These are phyloP conservation scores for Globisporangium yorkense DNA, from an alignment of 352 stramenopile genomes.

Conservation along the genomic window DNA sequence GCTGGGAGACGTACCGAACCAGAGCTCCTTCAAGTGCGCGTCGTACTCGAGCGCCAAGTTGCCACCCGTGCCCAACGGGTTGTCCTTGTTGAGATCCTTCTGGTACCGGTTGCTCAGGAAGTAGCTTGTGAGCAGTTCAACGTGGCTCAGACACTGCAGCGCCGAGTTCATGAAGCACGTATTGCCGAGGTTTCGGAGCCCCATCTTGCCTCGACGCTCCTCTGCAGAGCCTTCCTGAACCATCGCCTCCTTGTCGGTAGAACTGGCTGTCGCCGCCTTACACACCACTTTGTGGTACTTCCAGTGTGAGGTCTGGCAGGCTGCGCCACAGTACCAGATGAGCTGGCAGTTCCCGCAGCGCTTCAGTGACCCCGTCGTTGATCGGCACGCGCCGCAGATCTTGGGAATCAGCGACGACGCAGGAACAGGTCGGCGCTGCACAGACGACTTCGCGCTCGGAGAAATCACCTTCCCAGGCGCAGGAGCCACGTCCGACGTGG, in stretches of 20 bases:
- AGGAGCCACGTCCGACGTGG: background rate
- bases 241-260: conserved; percentile 36
- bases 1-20: conserved; percentile 83
- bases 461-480: background rate
- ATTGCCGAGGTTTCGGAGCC: conserved; percentile 72
- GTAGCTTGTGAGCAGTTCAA: conserved; percentile 89
- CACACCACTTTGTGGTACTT: conserved; percentile 74
- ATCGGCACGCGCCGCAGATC: conserved; percentile 59
- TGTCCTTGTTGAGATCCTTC: conserved; percentile 94
- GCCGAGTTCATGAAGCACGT: conserved; percentile 84
- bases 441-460: conserved; percentile 22
- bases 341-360: conserved; percentile 71
- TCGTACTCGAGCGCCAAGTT: conserved; percentile 94
- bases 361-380: conserved; percentile 39
- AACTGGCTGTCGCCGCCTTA: conserved; percentile 21
- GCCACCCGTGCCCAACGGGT: conserved; percentile 93
- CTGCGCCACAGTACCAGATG: conserved; percentile 70
- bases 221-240: conserved; percentile 31
- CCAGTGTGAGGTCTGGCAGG: conserved; percentile 77
- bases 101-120: conserved; percentile 93
- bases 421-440: conserved; percentile 5
- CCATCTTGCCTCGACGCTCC: conserved; percentile 71
- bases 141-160: conserved; percentile 91
- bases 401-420: conserved; percentile 31
- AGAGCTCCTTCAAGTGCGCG: conserved; percentile 93